Conservation (phyloP, 768 basidiomycete genomes). For the Holtermannia corniformis region DNA sequence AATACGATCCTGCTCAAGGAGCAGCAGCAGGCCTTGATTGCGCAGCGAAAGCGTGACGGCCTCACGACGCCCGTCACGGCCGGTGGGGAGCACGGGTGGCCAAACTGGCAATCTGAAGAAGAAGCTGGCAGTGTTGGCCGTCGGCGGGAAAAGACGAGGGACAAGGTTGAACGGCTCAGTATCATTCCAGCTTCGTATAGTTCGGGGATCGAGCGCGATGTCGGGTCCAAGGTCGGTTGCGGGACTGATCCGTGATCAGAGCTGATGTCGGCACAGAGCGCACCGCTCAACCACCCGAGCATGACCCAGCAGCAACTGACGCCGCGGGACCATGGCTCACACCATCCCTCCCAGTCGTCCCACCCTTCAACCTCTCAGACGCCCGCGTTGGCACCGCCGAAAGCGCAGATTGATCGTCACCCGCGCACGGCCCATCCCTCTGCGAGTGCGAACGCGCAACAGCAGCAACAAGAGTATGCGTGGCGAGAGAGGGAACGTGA, state of each 20-base stretch:
- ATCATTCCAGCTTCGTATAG: conserved; percentile 14
- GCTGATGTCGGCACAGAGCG: conserved; percentile 25
- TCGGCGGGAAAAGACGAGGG: conserved; percentile 29
- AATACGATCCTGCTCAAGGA: conserved; percentile 34
- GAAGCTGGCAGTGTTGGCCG: conserved; percentile 19
- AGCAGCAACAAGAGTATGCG: neutral
- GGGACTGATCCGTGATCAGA: neutral
- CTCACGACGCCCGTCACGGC: neutral
- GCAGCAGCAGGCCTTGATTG: conserved; percentile 36
- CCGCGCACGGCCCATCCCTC: conserved; percentile 6
- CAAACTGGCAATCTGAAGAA: neutral
- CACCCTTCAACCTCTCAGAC: conserved; percentile 10
- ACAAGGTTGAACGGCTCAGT: conserved; percentile 33
- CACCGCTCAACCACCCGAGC: conserved; percentile 27
- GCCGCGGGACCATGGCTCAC: conserved; percentile 17
- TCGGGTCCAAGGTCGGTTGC: conserved; percentile 26
- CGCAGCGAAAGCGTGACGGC: conserved; percentile 23
- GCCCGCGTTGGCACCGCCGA: conserved; percentile 14
- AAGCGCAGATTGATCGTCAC: conserved; percentile 1
- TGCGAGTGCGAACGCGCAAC: neutral
- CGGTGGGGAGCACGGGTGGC: neutral
- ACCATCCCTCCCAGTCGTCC: conserved; percentile 5
- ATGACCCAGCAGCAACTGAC: conserved; percentile 21
- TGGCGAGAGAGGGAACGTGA: neutral
- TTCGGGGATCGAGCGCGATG: conserved; percentile 21